Evolutionary conservation across 805 yeast species (phyloP).

Genomic region (Metschnikowia shivogae): DNA sequence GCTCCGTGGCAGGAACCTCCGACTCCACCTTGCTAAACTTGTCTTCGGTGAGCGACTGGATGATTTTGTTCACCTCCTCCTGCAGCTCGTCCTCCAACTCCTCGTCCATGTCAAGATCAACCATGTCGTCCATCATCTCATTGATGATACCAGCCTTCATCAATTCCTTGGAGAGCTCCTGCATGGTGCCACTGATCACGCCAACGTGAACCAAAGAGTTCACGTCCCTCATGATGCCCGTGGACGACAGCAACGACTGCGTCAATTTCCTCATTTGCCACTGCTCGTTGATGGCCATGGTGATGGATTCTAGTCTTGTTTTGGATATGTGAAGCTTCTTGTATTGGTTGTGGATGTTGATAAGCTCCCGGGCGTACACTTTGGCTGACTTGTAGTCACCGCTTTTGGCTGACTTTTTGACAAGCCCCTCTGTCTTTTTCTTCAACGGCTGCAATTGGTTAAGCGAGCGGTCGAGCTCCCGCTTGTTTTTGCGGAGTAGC

Average conservation of each 20-base stretch:
- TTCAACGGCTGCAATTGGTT: constrained; percentile 54
- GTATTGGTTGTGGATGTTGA: constrained; percentile 68
- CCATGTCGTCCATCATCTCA: constrained; percentile 91
- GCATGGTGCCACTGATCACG: constrained; percentile 75
- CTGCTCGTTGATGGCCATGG: constrained; percentile 87
- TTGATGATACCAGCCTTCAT: constrained; percentile 83
- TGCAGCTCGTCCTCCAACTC: constrained; percentile 65
- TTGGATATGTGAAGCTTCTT: constrained; percentile 71
- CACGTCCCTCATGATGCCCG: constrained; percentile 85
- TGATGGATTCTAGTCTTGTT: constrained; percentile 81
- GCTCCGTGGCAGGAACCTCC: constrained; percentile 29
- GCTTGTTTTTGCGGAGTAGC: constrained; percentile 74
- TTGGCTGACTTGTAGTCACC: constrained; percentile 73
- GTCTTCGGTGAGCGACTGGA: constrained; percentile 37
- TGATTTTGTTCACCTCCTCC: constrained; percentile 60
- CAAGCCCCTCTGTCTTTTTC: constrained; percentile 71
- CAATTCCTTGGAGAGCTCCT: constrained; percentile 79
- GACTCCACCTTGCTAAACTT: constrained; percentile 33
- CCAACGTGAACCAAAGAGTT: constrained; percentile 76
- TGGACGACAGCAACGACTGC: constrained; percentile 71
- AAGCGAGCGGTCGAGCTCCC: constrained; percentile 80
- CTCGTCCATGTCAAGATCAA: constrained; percentile 63
- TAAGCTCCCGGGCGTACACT: constrained; percentile 77
- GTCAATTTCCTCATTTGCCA: constrained; percentile 81
- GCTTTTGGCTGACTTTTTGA: constrained; percentile 70